These are phyloP conservation scores for Penicillium maclennaniae DNA, from an alignment of 495 filamentous ascomycete genomes.

Conservation along the genomic window DNA sequence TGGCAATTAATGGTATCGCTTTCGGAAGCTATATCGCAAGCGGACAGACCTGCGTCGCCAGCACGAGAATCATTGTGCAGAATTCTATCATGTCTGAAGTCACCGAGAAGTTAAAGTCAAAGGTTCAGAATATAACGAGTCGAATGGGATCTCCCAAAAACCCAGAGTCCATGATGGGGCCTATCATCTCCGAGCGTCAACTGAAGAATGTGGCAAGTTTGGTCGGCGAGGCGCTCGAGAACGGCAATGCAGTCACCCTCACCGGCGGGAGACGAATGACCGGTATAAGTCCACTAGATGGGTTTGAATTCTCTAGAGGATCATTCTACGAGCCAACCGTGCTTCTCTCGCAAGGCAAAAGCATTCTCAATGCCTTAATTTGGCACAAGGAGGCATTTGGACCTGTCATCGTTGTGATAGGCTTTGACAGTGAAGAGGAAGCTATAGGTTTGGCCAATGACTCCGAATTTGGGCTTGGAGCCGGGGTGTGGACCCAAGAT, in stretches of 20 bases:
- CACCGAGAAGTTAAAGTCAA: constrained; percentile 35
- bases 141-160: constrained; percentile 26
- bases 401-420: constrained; percentile 41
- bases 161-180: constrained; percentile 19
- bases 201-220: constrained; percentile 13
- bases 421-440: constrained; percentile 39
- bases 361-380: constrained; percentile 18
- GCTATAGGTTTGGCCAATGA: constrained; percentile 40
- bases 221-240: constrained; percentile 27
- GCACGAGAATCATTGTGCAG: constrained; percentile 55
- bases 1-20: constrained; percentile 53
- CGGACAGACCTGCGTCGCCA: constrained; percentile 61
- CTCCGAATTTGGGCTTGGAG: constrained; percentile 39
- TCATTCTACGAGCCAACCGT: constrained; percentile 59
- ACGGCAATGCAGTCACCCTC: constrained; percentile 25
- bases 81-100: constrained; percentile 36
- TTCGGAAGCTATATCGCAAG: constrained; percentile 58
- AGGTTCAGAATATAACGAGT: constrained; percentile 35
- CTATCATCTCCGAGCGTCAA: constrained; percentile 19
- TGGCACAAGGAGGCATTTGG: constrained; percentile 49
- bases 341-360: constrained; percentile 23
- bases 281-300: constrained; percentile 21
- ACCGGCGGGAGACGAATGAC: constrained; percentile 33
- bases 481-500: constrained; percentile 48
- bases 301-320: constrained; percentile 35